These are phyloP conservation scores for Pythium myriotylum DNA, from an alignment of 352 stramenopile species.

Conservation along the genomic window DNA sequence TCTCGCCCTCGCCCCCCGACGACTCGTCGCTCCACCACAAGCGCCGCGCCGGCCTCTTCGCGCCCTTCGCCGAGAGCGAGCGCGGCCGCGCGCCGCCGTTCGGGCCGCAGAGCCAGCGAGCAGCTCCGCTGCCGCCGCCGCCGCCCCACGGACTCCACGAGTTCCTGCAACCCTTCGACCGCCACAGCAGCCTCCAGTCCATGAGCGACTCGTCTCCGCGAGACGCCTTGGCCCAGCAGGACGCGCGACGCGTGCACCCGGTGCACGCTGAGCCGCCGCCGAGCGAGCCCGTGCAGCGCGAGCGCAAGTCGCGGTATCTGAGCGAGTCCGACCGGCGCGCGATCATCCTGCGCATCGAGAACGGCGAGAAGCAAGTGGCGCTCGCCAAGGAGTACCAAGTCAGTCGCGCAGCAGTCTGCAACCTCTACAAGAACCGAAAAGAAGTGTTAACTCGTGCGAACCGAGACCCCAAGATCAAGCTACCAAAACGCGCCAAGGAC, in stretches of 20 bases:
- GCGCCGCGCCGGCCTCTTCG: constrained; percentile 23
- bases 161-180: not conserved
- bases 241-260: not conserved
- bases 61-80: constrained; percentile 18
- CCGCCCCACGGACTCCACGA: too few species aligned
- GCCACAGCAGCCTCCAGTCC: not conserved
- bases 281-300: constrained; percentile 23
- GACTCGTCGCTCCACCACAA: constrained; percentile 8
- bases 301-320: constrained; percentile 49
- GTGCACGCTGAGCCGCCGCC: constrained; percentile 7
- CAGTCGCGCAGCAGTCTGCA: constrained; percentile 35
- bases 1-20: not conserved
- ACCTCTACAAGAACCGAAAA: constrained; percentile 37
- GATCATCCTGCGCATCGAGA: constrained; percentile 32
- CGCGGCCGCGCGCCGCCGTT: not conserved
- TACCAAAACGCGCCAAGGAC: not conserved
- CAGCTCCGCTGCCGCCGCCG: too few species aligned
- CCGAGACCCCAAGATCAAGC: constrained; percentile 22
- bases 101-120: not conserved
- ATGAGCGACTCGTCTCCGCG: not conserved
- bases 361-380: constrained; percentile 32
- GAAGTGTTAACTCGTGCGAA: constrained; percentile 26
- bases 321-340: constrained; percentile 42
- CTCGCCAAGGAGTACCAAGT: constrained; percentile 37
- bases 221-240: not conserved